These are phyloP conservation scores for Candida maris DNA, from an alignment of 805 yeast genomes.

Conservation along the genomic window DNA sequence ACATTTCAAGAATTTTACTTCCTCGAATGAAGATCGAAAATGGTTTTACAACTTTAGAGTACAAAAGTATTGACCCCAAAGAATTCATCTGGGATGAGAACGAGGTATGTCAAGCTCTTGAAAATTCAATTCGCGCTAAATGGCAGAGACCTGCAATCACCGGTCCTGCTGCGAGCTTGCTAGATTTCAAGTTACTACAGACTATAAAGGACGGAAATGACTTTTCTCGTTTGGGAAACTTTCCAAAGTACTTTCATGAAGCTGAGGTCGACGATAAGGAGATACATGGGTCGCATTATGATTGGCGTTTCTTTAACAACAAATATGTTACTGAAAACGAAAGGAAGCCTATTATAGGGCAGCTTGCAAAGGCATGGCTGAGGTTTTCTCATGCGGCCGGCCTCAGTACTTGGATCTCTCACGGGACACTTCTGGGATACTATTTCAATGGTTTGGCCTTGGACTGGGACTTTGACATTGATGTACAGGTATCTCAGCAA, in stretches of 20 bases:
- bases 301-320: constrained; percentile 42
- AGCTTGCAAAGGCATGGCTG: constrained; percentile 52
- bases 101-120: constrained; percentile 1
- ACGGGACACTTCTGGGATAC: constrained; percentile 62
- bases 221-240: constrained; percentile 4
- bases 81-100: constrained; percentile 11
- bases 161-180: neutral
- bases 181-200: constrained; percentile 9
- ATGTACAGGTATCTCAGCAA: constrained; percentile 54
- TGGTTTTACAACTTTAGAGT: neutral
- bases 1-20: constrained; percentile 7
- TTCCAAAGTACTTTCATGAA: constrained; percentile 40
- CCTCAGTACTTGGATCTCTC: constrained; percentile 57
- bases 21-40: neutral
- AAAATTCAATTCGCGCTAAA: constrained; percentile 1
- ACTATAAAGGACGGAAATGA: constrained; percentile 4
- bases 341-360: constrained; percentile 37
- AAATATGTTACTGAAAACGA: constrained; percentile 18
- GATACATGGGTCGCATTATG: constrained; percentile 40
- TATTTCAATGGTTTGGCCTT: constrained; percentile 54
- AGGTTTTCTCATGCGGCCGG: constrained; percentile 42
- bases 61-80: constrained; percentile 3
- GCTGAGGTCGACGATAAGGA: constrained; percentile 31
- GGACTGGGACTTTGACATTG: constrained; percentile 62
- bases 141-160: neutral